Evolutionary conservation across 2,329 filamentous ascomycete species (phyloP), one percentile per base, ranked within the genome.

Genomic region (Clarireedia monteithiana): DNA sequence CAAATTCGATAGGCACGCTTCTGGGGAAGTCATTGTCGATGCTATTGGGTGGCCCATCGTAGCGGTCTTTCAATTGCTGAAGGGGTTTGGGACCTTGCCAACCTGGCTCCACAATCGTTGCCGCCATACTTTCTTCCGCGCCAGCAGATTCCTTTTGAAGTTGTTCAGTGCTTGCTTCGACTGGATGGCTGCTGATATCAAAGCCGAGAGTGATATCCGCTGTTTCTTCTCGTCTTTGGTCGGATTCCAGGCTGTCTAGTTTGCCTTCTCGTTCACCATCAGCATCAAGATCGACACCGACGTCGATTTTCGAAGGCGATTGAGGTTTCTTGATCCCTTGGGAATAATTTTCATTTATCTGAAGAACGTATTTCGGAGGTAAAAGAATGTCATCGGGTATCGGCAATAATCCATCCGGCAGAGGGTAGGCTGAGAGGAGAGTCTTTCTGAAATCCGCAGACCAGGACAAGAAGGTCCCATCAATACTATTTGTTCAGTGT

Each of bases 401-500:
- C 14, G 89, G 86, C 36, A 79, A 69, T 42, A 86, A 59, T 2
- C 79, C 83, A n/a, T 76, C 70, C 0, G 88, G 84, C 0, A 92
- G 77, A 12, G 91, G 90, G 64, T 84, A 86, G 12, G 79, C 71
- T 50, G 83, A 75, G 23, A 90, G 72, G 12, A 97, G 73, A 60
- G 82, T 77, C 51, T 82, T 79, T 60, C 80, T 80, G 39, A 99
- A 77, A 45, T 78, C 79, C 4, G 83, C 75, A 17, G 83, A 79
- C 91, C 91, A 96, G 6, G 86, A 82, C 48, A 92, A 73, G 63
- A 92, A 94, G 30, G 84, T 83, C 38, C 88, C 89, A 67, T 96
- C 91, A 38, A 91, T 83, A 0, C 91, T 57, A 44, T 40, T 39
- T 40, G n/a, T 45, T 53, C 45, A 57, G 58, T 49, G 38, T 49